A percentile compares a stretch with the other conserved stretches of the same genome.
phyloP scores from a whole-genome alignment of 2,329 filamentous ascomycete genomes.

The Fusarium dlaminii region DNA sequence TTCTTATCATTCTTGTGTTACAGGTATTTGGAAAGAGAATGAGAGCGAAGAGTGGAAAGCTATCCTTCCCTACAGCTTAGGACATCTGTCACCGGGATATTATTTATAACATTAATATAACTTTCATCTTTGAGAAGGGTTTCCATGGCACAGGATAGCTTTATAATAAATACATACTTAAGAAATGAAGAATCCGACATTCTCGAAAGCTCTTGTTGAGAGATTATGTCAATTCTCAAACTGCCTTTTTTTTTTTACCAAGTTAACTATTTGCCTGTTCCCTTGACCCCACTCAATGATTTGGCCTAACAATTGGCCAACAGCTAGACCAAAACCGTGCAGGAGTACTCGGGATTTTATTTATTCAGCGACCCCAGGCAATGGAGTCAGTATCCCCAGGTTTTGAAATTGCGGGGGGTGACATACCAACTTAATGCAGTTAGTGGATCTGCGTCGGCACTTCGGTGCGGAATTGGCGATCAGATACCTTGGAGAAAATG shows the following conservation, averaged over 20 bases:
- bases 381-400: not conserved
- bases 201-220: too few relatives aligned
- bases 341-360: not conserved
- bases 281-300: not conserved
- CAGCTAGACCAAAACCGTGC: too few relatives aligned
- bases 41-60: rapidly evolving
- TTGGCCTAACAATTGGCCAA: not conserved
- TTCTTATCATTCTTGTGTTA: not conserved
- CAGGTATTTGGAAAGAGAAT: not conserved
- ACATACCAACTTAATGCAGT: not conserved
- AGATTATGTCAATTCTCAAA: too few relatives aligned
- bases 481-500: too few relatives aligned
- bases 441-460: not conserved
- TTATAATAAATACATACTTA: too few relatives aligned
- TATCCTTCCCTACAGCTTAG: not conserved
- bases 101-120: too few relatives aligned
- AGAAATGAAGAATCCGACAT: too few relatives aligned
- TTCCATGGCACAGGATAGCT: too few relatives aligned
- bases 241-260: too few relatives aligned
- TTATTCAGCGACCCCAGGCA: not conserved
- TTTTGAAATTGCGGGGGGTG: not conserved
- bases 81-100: too few relatives aligned
- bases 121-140: too few relatives aligned
- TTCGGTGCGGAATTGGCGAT: not conserved
- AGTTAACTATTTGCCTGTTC: too few relatives aligned